Evolutionary conservation across 768 basidiomycete species (phyloP), one percentile per base, ranked within the genome.

Genomic region (Lentinula detonsa): DNA sequence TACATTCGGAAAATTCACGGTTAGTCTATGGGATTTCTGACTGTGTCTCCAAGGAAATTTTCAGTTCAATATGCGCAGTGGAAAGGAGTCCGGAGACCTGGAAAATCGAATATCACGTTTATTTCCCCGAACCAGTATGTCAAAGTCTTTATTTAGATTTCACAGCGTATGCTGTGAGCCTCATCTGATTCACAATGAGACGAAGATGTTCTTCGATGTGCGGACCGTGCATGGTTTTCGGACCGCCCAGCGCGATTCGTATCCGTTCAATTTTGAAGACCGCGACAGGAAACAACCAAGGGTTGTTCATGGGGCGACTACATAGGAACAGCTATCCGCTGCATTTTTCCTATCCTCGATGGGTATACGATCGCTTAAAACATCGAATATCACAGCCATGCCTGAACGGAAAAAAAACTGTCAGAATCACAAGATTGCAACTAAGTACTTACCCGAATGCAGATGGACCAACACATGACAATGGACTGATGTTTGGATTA

Each of bases 351-450:
- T 55, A 5, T 61, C 60, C 42, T 46, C 60, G 0, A 15, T 5
- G 4, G 45, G 54, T 46, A 61, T 46, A 5, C 23, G 18, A 37
- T 54, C 53, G 11, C 54, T 50, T 9, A 56, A n/a, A 40, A 61
- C 60, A 35, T 61, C 53, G 34, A 61, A 61, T 56, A 57, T 57
- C 53, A 61, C 31, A 11, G 18, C 60, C 60, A 61, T 61, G 28
- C 60, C 60, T 49, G 21, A 61, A 1, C 33, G 35, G 15, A 45
- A 31, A 10, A 45, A 10, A 34, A 50, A 7, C 4, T 28, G 23
- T 31, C n/a, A 48, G 57, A 59, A 33, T 13, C 28, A 16, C 55
- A 11, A 2, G 5, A 52, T 11, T 35, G 50, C 34, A 54, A 18
- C 35, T 0, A 11, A 43, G 13, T 16, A 43, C 46, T 4, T 2